These are phyloP conservation scores for Tetracentron sinense DNA, from an alignment of 164 flowering plant genomes.

Conservation along the genomic window DNA sequence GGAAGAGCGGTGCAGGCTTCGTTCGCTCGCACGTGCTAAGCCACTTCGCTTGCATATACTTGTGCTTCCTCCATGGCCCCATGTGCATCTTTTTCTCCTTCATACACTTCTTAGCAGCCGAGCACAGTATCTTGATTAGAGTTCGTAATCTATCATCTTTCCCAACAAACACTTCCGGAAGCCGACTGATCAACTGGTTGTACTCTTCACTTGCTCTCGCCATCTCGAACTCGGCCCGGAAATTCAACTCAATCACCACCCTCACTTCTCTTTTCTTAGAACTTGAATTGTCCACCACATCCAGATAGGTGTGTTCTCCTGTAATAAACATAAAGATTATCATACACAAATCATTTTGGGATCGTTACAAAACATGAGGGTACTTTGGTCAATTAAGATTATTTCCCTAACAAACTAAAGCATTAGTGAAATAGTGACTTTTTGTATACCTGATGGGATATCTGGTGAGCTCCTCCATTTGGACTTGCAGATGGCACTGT, in stretches of 20 bases:
- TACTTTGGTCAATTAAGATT: not conserved
- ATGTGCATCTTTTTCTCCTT: constrained; percentile 88
- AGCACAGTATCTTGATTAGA: constrained; percentile 57
- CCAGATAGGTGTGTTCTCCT: constrained; percentile 80
- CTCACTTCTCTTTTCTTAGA: constrained; percentile 50
- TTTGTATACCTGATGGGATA: constrained; percentile 66
- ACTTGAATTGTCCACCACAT: constrained; percentile 52
- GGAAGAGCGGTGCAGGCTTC: not conserved
- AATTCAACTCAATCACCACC: constrained; percentile 68
- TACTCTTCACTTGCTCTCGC: constrained; percentile 71
- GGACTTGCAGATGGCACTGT: constrained; percentile 63
- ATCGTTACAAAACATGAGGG: not conserved
- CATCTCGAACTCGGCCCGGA: constrained; percentile 89
- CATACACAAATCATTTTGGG: not conserved
- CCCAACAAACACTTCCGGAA: constrained; percentile 83
- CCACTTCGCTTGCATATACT: constrained; percentile 93
- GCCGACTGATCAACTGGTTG: constrained; percentile 36
- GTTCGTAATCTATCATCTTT: constrained; percentile 52
- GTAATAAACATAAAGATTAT: constrained; percentile 15
- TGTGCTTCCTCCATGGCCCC: constrained; percentile 94
- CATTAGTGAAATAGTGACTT: too few species aligned
- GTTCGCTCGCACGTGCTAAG: constrained; percentile 38
- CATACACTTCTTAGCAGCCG: constrained; percentile 80
- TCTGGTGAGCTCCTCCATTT: constrained; percentile 73
- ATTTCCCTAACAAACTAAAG: not conserved